phyloP scores from a whole-genome alignment of 129 eudicot species.

The Cynara cardunculus region DNA sequence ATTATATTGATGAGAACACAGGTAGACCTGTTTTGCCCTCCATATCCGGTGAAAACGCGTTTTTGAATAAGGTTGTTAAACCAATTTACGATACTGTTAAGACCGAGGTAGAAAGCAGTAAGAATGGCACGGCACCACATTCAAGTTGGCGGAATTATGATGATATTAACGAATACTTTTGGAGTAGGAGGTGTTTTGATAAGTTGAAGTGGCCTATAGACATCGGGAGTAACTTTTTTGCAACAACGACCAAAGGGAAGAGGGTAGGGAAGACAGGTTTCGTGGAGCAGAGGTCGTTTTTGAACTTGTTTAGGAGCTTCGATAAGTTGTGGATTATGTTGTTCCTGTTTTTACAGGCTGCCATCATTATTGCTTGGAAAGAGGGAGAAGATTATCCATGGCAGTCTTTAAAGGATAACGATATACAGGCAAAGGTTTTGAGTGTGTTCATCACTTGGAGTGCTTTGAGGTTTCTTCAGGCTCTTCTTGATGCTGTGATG shows the following conservation, averaged over 20 bases:
- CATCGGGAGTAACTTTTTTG: constrained; percentile 79
- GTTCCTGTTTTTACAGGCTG: constrained; percentile 74
- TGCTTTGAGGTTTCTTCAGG: constrained; percentile 66
- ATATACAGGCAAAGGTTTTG: constrained; percentile 63
- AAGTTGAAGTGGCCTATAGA: constrained; percentile 87
- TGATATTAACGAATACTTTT: constrained; percentile 87
- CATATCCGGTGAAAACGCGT: constrained; percentile 67
- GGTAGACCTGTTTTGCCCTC: constrained; percentile 75
- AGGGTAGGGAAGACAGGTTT: constrained; percentile 93
- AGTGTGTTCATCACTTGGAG: constrained; percentile 89
- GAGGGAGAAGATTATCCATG: constrained; percentile 53
- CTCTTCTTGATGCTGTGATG: constrained; percentile 73
- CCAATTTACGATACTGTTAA: constrained; percentile 75
- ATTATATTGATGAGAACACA: constrained; percentile 84
- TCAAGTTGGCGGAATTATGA: constrained; percentile 88
- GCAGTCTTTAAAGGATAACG: constrained; percentile 51
- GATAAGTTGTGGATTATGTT: constrained; percentile 95
- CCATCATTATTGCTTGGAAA: constrained; percentile 80
- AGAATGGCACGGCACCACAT: constrained; percentile 84
- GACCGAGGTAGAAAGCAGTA: constrained; percentile 65
- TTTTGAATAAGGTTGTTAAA: constrained; percentile 46
- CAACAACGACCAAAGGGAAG: constrained; percentile 39
- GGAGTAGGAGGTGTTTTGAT: constrained; percentile 88
- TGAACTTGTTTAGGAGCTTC: constrained; percentile 80
- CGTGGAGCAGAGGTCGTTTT: constrained; percentile 89